Evolutionary conservation across 345 rosid species (phyloP).

Genomic region (Eutrema heterophyllum): DNA sequence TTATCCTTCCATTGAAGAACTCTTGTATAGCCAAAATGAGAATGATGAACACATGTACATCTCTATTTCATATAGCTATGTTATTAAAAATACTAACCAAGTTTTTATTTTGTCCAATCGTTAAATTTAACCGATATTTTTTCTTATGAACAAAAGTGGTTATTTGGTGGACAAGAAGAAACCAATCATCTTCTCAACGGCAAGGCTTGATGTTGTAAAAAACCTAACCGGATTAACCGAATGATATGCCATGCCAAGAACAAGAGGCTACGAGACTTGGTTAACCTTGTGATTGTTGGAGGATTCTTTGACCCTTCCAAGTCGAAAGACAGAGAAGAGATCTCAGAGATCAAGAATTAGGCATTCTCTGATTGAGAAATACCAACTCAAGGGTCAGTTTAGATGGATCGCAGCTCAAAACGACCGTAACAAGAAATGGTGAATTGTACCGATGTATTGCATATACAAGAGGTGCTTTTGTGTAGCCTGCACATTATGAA

Average conservation of each 20-base stretch:
- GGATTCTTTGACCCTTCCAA: constrained; percentile 60
- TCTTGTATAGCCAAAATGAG: constrained; percentile 50
- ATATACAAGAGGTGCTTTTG: constrained; percentile 71
- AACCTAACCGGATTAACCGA: constrained; percentile 79
- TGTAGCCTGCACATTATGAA: constrained; percentile 73
- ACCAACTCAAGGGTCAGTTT: constrained; percentile 71
- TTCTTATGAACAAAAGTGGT: constrained; percentile 39
- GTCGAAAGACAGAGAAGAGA: constrained; percentile 79
- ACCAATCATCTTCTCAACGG: constrained; percentile 95
- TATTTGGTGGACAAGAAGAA: constrained; percentile 65
- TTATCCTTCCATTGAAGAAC: constrained; percentile 57
- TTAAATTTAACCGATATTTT: neutral
- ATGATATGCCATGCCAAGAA: constrained; percentile 93
- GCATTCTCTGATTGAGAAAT: constrained; percentile 53
- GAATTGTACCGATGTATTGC: constrained; percentile 72
- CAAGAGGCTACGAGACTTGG: constrained; percentile 56
- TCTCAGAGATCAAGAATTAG: constrained; percentile 66
- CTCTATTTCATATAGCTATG: neutral
- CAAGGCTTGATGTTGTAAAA: constrained; percentile 82
- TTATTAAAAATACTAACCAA: neutral
- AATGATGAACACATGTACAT: constrained; percentile 73
- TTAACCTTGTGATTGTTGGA: constrained; percentile 67
- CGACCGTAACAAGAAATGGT: constrained; percentile 49
- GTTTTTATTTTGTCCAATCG: neutral
- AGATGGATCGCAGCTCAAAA: constrained; percentile 80